Conservation (phyloP, 2,329 filamentous ascomycete genomes). For the Pseudocercospora cruenta region DNA sequence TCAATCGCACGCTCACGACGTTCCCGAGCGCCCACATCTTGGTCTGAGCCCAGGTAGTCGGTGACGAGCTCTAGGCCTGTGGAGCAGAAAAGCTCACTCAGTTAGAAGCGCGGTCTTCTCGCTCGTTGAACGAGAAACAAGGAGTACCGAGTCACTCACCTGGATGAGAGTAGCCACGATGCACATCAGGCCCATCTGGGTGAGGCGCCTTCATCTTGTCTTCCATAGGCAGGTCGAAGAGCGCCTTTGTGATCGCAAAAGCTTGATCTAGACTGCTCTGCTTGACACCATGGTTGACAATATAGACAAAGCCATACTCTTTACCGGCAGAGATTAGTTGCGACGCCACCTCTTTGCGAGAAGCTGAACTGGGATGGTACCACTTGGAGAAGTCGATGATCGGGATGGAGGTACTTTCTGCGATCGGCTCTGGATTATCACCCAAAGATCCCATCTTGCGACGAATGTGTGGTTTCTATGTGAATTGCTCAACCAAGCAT, state of each 20-base stretch:
- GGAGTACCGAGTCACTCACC: slow-evolving; percentile 36
- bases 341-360: slow-evolving; percentile 28
- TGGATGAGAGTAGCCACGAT: slow-evolving; percentile 46
- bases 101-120: background rate
- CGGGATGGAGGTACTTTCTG: slow-evolving; percentile 19
- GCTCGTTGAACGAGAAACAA: too few species aligned
- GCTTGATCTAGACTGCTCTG: slow-evolving; percentile 36
- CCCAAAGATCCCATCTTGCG: background rate
- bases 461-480: background rate
- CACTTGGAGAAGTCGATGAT: slow-evolving; percentile 30
- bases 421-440: background rate
- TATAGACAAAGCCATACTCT: slow-evolving; percentile 47
- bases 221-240: slow-evolving; percentile 43
- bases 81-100: background rate
- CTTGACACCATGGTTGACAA: slow-evolving; percentile 45
- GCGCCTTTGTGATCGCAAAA: slow-evolving; percentile 37
- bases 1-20: slow-evolving; percentile 22
- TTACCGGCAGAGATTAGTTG: slow-evolving; percentile 46
- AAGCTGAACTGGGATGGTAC: slow-evolving; percentile 8
- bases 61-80: slow-evolving; percentile 13
- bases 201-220: slow-evolving; percentile 46
- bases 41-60: slow-evolving; percentile 12
- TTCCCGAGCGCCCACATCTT: slow-evolving; percentile 4
- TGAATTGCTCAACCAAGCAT: background rate
- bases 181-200: slow-evolving; percentile 43